Percentiles rank a stretch among this genome's conserved stretches.
Evolutionary conservation across 805 yeast genomes (phyloP).

Genomic region (Lipomyces orientalis): DNA sequence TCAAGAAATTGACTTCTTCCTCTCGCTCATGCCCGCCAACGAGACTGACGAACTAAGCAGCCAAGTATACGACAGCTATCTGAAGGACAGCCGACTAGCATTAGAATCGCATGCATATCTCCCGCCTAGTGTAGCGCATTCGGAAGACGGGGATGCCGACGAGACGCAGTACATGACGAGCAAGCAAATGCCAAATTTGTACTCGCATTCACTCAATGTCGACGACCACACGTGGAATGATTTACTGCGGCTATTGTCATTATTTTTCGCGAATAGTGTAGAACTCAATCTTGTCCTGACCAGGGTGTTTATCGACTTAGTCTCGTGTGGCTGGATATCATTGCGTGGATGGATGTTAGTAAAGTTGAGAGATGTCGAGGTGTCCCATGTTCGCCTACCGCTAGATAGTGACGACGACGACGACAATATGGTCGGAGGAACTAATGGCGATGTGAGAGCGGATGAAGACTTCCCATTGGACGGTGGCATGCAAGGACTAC

Average conservation of each 20-base stretch:
- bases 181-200: slow-evolving; percentile 10
- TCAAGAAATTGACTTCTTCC: slow-evolving; percentile 31
- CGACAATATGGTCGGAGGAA: neutral
- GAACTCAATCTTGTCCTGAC: slow-evolving; percentile 43
- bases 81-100: slow-evolving; percentile 30
- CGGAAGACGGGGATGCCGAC: neutral
- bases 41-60: slow-evolving; percentile 12
- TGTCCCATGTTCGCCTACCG: slow-evolving; percentile 22
- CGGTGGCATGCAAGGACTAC: neutral
- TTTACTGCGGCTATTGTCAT: slow-evolving; percentile 18
- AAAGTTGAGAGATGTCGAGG: slow-evolving; percentile 28
- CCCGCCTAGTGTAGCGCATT: slow-evolving; percentile 16
- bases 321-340: slow-evolving; percentile 39
- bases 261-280: slow-evolving; percentile 40
- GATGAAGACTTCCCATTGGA: slow-evolving; percentile 4
- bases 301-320: slow-evolving; percentile 39
- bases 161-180: neutral
- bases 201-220: slow-evolving; percentile 17
- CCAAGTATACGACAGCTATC: slow-evolving; percentile 34
- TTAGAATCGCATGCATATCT: slow-evolving; percentile 34
- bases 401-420: slow-evolving; percentile 20
- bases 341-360: slow-evolving; percentile 38
- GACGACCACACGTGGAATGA: slow-evolving; percentile 27
- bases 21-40: slow-evolving; percentile 19
- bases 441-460: neutral